phyloP scores from a whole-genome alignment of 495 filamentous ascomycete species.

The Cercophora samala region DNA sequence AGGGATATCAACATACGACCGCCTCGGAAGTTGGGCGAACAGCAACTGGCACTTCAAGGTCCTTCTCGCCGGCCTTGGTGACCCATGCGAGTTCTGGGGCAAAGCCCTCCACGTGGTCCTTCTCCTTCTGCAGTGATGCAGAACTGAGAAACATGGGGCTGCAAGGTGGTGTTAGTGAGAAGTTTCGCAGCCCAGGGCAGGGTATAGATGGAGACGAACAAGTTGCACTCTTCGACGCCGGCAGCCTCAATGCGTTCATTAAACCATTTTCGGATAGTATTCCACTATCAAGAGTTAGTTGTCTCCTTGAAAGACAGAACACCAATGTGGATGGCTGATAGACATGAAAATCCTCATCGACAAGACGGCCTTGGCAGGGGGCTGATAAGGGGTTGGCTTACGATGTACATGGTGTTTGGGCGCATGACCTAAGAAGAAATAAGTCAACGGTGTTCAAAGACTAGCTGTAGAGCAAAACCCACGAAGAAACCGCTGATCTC shows the following conservation, averaged over 20 bases:
- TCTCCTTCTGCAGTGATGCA: constrained; percentile 88
- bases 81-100: constrained; percentile 98
- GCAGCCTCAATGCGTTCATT: constrained; percentile 79
- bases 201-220: constrained; percentile 30
- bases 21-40: constrained; percentile 94
- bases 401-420: constrained; percentile 27
- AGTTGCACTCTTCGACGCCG: constrained; percentile 91
- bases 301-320: constrained; percentile 22
- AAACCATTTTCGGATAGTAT: constrained; percentile 86
- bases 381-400: not conserved
- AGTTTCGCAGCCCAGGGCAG: not conserved
- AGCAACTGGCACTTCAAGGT: constrained; percentile 91
- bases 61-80: constrained; percentile 85
- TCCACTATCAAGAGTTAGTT: constrained; percentile 87
- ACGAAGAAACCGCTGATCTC: not conserved
- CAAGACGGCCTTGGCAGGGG: not conserved
- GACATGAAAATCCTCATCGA: not conserved
- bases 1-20: constrained; percentile 36
- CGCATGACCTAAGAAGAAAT: constrained; percentile 91
- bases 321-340: too few relatives aligned
- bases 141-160: constrained; percentile 83
- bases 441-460: constrained; percentile 47
- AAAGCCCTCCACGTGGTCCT: constrained; percentile 96
- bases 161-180: not conserved
- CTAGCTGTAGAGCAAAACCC: not conserved